These are phyloP conservation scores for Turritis glabra DNA, from an alignment of 345 rosid genomes.

Conservation along the genomic window DNA sequence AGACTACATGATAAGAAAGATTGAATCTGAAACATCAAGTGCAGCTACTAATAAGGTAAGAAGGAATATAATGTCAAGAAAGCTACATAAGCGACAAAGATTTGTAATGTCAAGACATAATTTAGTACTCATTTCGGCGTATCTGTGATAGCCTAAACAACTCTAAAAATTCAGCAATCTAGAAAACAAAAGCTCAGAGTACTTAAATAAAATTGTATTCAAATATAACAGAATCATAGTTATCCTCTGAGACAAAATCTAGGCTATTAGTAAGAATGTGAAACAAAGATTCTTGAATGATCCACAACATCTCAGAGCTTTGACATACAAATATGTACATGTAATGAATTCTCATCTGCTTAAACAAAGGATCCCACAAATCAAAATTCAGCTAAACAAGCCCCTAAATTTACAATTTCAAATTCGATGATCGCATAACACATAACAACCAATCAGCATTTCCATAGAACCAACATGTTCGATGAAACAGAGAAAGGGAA, in stretches of 20 bases:
- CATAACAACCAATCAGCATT: constrained; percentile 34
- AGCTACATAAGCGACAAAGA: neutral
- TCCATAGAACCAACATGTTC: neutral
- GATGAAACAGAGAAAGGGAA: constrained; percentile 10
- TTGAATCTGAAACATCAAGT: neutral
- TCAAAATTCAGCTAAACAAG: neutral
- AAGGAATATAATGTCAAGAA: constrained; percentile 9
- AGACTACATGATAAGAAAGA: neutral
- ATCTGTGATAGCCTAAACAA: neutral
- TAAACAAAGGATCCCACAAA: constrained; percentile 19
- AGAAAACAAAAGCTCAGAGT: neutral
- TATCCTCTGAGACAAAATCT: neutral
- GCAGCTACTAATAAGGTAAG: neutral
- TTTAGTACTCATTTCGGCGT: neutral
- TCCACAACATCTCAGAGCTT: constrained; percentile 1
- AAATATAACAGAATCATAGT: neutral
- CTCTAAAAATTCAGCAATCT: neutral
- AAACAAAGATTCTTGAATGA: constrained; percentile 15
- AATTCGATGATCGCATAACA: neutral
- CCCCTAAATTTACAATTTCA: neutral
- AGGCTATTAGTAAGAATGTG: constrained; percentile 8
- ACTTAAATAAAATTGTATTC: neutral
- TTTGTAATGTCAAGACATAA: neutral
- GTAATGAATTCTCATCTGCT: neutral
- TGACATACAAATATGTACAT: neutral